Conservation (phyloP, 176 grass and related monocot genomes). For the Eleusine coracana region DNA sequence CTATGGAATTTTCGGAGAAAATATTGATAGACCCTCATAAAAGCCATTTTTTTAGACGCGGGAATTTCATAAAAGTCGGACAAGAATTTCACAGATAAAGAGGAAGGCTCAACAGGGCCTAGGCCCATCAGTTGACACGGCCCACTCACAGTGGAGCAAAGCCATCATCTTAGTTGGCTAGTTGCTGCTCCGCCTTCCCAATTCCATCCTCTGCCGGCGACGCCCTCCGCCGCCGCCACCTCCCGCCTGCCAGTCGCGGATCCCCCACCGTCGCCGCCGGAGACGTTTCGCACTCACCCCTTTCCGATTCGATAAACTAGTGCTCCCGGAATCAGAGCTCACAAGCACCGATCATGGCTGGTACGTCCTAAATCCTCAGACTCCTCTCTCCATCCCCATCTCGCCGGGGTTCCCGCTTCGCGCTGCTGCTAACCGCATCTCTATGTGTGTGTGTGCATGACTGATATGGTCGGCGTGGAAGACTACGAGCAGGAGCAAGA, state of each 20-base stretch:
- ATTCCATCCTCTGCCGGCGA: slow-evolving; percentile 3
- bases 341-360: slow-evolving; percentile 45
- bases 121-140: background rate
- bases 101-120: too few species aligned
- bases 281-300: background rate
- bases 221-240: slow-evolving; percentile 20
- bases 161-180: background rate
- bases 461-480: slow-evolving; percentile 36
- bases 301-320: background rate
- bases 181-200: background rate
- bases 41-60: too few species aligned
- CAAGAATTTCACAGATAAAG: too few species aligned
- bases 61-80: too few species aligned
- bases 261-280: background rate
- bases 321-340: background rate
- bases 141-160: slow-evolving; percentile 12
- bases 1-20: too few species aligned
- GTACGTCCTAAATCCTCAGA: slow-evolving; percentile 33
- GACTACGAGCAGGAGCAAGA: slow-evolving; percentile 96
- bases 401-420: background rate
- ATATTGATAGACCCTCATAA: too few species aligned
- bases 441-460: slow-evolving; percentile 2
- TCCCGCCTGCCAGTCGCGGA: background rate
- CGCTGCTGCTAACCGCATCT: slow-evolving; percentile 22
- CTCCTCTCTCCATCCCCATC: background rate